Conservation (phyloP, 306 rosid species). For the Prunus davidiana region DNA sequence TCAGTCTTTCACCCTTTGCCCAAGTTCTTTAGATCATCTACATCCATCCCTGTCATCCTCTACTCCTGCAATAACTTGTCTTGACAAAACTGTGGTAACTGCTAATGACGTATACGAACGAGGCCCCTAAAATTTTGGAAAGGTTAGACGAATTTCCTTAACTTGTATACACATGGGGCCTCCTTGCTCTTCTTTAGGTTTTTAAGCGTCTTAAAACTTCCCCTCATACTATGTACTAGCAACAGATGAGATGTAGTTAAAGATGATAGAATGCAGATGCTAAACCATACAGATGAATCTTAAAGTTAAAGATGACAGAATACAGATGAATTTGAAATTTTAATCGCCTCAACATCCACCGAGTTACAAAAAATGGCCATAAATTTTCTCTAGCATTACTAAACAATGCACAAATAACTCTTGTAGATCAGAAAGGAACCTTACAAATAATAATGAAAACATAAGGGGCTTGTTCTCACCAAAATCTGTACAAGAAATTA, state of each 20-base stretch:
- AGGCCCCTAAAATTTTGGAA: not conserved
- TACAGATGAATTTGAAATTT: not conserved
- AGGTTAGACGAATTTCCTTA: too few relatives aligned
- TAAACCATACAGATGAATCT: too few relatives aligned
- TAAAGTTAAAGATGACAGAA: too few relatives aligned
- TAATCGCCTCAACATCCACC: not conserved
- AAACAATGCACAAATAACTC: not conserved
- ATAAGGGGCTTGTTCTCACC: not conserved
- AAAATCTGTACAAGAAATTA: not conserved
- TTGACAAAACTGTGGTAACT: not conserved
- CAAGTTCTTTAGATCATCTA: not conserved
- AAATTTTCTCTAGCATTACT: conserved; percentile 2
- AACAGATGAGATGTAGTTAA: not conserved
- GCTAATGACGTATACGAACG: not conserved
- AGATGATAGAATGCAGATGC: too few relatives aligned
- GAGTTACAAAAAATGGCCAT: not conserved
- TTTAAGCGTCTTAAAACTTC: not conserved
- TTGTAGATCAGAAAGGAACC: not conserved
- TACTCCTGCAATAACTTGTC: not conserved
- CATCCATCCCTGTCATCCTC: not conserved
- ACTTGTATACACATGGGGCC: not conserved
- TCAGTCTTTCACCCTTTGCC: not conserved
- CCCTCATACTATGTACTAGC: not conserved
- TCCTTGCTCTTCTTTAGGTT: not conserved
- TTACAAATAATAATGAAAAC: not conserved